Base-by-base conservation (phyloP, 805 yeast species). In the Kluyveromyces dobzhanskii region DNA sequence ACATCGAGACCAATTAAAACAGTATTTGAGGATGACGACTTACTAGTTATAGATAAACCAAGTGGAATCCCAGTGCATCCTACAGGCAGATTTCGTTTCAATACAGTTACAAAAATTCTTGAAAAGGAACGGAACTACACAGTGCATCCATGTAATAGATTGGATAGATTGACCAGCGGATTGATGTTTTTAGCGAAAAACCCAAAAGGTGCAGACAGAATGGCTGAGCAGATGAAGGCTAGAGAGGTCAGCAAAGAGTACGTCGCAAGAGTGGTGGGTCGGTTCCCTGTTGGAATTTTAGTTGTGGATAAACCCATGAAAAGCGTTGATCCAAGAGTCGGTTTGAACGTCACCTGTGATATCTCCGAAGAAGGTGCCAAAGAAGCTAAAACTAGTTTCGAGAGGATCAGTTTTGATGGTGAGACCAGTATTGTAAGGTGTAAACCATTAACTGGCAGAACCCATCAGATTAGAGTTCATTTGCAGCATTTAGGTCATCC, bases 11-110 rank as follows among this genome's bases (percentile, higher is more conserved):
- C 73, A 0, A 78, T 86, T 35, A 70, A 72, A 39, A 75, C 85
- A 17, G 82, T 88, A 0, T 71, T 69, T 54, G 85, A 87, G 51
- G 80, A 85, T 56, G 86, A 80, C 6, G 74, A 82, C 36, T 56
- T 86, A 17, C 67, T 92, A 4, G 94, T 84, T 3, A 80, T 92
- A 17, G 95, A 90, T 57, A 92, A 92, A 48, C 98, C 98, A 0
- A 73, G 92, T 3, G 97, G 98, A 0, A 71, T 92, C 2, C 97
- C 98, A 0, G 95, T 85, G 0, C 98, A 92, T 57, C 97, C 98
- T 3, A 82, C 96, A 0, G 98, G 97, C 0, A 64, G 88, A 46
- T 77, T 79, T 67, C 55, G 92, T 54, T 76, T 76, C 60, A 75
- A 80, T 56, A 76, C 94, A 0, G 73, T 85, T 16, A 84, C 94